Evolutionary conservation across 495 filamentous ascomycete genomes (phyloP).

Genomic region (Trypethelium eluteriae): DNA sequence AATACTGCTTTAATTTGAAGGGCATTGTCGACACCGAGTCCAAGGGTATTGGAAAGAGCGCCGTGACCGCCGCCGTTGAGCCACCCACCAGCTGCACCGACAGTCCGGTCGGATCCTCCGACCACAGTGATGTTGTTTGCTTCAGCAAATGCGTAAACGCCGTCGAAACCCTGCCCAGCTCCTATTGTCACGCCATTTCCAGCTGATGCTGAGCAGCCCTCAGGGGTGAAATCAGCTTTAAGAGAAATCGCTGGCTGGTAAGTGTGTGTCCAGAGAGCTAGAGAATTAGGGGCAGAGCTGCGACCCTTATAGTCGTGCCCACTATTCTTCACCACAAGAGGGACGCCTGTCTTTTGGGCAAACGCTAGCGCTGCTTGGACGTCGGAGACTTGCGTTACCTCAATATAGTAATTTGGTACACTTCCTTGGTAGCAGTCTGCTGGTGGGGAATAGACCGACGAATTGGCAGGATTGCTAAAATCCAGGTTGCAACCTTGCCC

Average conservation of each 20-base stretch:
- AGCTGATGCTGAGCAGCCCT: constrained; percentile 13
- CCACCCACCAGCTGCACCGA: constrained; percentile 20
- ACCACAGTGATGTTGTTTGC: neutral
- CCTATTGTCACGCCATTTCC: constrained; percentile 16
- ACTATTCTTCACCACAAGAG: constrained; percentile 16
- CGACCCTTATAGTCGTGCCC: constrained; percentile 20
- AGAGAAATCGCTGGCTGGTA: constrained; percentile 12
- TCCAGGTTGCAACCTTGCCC: constrained; percentile 13
- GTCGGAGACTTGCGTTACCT: constrained; percentile 14
- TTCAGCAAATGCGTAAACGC: constrained; percentile 14
- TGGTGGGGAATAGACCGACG: constrained; percentile 10
- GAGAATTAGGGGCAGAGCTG: constrained; percentile 11
- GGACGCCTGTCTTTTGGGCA: constrained; percentile 2
- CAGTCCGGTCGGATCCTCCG: constrained; percentile 8
- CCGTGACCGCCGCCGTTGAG: constrained; percentile 22
- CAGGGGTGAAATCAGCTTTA: constrained; percentile 7
- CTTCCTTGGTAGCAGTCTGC: constrained; percentile 14
- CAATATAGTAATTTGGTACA: constrained; percentile 16
- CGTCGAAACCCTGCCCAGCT: constrained; percentile 16
- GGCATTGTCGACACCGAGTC: constrained; percentile 22
- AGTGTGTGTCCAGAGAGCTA: constrained; percentile 18
- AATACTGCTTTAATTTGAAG: constrained; percentile 21
- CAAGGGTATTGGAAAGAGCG: constrained; percentile 13
- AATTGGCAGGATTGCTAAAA: constrained; percentile 12
- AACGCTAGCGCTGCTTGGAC: constrained; percentile 18